Evolutionary conservation across 306 rosid species (phyloP), one percentile per base, ranked within the genome.

Genomic region (Urtica urens): DNA sequence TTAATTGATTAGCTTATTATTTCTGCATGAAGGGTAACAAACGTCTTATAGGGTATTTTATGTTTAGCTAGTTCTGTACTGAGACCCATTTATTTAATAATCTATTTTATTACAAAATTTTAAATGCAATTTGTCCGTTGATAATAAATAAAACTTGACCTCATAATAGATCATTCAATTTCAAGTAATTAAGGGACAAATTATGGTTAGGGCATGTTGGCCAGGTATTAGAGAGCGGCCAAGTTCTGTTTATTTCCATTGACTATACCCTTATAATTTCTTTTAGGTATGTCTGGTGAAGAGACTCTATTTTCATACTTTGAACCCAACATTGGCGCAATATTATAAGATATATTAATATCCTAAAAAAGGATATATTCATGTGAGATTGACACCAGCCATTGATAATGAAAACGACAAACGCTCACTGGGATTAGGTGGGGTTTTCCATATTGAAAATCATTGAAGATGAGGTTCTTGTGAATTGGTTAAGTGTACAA

Each of bases 191-290:
- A 46, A 65, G 77, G 57, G 85, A 71, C 79, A 77, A 14, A 52
- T 37, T 62, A 59, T 50, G 64, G 59, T 42, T 60, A 46, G 28
- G 74, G 71, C 90, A 81, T 61, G 90, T 73, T 73, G 65, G 71
- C 70, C 68, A 60, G 75, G 69, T 60, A 59, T 63, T 64, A 52
- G 45, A 55, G 66, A 68, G 69, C 53, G 52, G 72, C 66, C 63
- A 58, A 68, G 63, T 69, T 46, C 40, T 58, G 62, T 55, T 63
- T 69, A 39, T 60, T 73, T 65, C 59, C 38, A 43, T 48, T 65
- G 71, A 62, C 64, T 61, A 55, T 72, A 61, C 78, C 58, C 44
- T 16, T 35, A 56, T 37, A 31, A 55, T 61, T 54, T 23, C n/a
- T n/a, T 54, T 20, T 40, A 10, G 38, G 46, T 16, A 54, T 54